Base-by-base conservation (phyloP, 208 protist genomes). In the Porcisia hertigi region DNA sequence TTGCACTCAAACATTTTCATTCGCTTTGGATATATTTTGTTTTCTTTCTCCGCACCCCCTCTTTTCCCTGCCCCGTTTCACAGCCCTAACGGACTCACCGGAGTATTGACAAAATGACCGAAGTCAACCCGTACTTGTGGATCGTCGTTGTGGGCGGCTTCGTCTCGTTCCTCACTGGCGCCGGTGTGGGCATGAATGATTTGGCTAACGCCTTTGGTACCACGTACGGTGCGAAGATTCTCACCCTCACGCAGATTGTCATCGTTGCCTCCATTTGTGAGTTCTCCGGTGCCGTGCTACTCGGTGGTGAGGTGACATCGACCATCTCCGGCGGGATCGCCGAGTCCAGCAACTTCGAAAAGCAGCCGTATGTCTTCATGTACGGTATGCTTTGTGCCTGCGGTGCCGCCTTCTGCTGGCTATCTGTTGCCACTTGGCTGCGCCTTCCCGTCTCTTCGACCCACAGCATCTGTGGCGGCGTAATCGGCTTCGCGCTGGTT, bases 181-280 rank as follows among this genome's bases (percentile, higher is more conserved):
- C 75, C 71, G 91, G 87, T 62, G 91, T 91, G 47, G 94, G 94
- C 47, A 87, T 89, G 66, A 97, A 97, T 57, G 94, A 97, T 72
- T 87, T 97, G 30, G 88, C 89, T 75, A 97, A 97, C 82, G 86
- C 92, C 75, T 95, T 97, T 73, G 93, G 85, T 34, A 96, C 93
- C 23, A 88, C 82, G 34, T 92, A 96, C 71, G 91, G 90, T 58
- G 64, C 85, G 8, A 77, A 81, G 52, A 81, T 92, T n/a, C 79
- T 97, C 57, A 94, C 85, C 45, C 65, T 96, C n/a, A 73, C 73
- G n/a, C 81, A 92, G 65, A 94, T 94, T 75, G 81, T 95, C 60
- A 67, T 94, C 34, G 69, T 97, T 34, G 92, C 90, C 8, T 73
- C 87, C 63, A 75, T 90, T 69, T 92, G 85, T 71, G 89, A 95